Percentiles rank a stretch among this genome's conserved stretches.
Evolutionary conservation across 2,329 filamentous ascomycete genomes (phyloP).

Genomic region (Neospermospora avenae): DNA sequence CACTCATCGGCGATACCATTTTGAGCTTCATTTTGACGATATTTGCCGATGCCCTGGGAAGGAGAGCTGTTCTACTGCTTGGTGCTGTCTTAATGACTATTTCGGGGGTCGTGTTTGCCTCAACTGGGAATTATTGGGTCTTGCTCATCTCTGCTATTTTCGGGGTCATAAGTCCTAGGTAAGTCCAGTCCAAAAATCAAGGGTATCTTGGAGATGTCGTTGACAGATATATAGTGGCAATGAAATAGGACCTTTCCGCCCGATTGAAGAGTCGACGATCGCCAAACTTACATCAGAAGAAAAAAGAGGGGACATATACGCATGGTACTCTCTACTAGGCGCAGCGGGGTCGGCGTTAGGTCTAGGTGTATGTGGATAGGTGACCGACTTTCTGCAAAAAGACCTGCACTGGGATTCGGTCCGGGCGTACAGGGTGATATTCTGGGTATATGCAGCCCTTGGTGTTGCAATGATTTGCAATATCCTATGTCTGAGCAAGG

Average conservation of each 20-base stretch:
- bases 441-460: constrained; percentile 52
- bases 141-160: constrained; percentile 54
- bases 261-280: constrained; percentile 58
- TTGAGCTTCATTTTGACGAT: constrained; percentile 4
- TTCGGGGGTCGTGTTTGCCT: constrained; percentile 54
- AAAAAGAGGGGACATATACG: constrained; percentile 53
- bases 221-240: constrained; percentile 47
- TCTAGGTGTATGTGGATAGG: constrained; percentile 56
- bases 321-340: constrained; percentile 59
- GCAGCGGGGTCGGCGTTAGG: constrained; percentile 59
- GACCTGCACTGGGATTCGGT: constrained; percentile 43
- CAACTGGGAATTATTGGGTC: constrained; percentile 52
- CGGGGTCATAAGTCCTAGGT: constrained; percentile 59
- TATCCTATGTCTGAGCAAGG: constrained; percentile 39
- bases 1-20: neutral
- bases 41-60: neutral
- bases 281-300: constrained; percentile 50
- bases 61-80: no score
- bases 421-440: constrained; percentile 52
- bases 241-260: constrained; percentile 61
- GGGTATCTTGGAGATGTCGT: no score
- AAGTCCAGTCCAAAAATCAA: constrained; percentile 11
- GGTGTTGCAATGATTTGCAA: constrained; percentile 53
- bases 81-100: no score
- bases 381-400: constrained; percentile 48